Evolutionary conservation across 208 protist genomes (phyloP).

Genomic region (Histomonas meleagridis): DNA sequence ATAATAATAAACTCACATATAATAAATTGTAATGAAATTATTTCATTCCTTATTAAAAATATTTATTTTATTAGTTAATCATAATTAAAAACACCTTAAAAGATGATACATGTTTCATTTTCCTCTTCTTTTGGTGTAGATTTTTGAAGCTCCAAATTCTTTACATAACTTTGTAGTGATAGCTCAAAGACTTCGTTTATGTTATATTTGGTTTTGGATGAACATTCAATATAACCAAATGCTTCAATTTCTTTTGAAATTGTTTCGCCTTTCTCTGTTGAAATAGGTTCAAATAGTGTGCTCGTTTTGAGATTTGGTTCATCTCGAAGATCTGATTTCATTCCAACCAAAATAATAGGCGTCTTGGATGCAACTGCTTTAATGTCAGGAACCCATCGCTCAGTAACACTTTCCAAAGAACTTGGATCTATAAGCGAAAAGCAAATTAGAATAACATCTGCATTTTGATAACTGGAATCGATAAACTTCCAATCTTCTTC

Average conservation of each 20-base stretch:
- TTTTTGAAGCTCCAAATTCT: too few relatives aligned
- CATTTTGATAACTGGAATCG: constrained; percentile 51
- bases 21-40: too few relatives aligned
- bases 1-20: too few relatives aligned
- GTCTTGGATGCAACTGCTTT: constrained; percentile 34
- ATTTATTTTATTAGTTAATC: too few relatives aligned
- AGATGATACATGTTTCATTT: too few relatives aligned
- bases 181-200: constrained; percentile 49
- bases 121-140: too few relatives aligned
- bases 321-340: constrained; percentile 66
- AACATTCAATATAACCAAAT: constrained; percentile 71
- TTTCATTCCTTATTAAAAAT: too few relatives aligned
- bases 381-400: constrained; percentile 54
- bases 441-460: constrained; percentile 63
- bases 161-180: too few relatives aligned
- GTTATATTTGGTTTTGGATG: constrained; percentile 64
- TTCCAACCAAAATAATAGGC: constrained; percentile 69
- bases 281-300: constrained; percentile 48
- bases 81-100: too few relatives aligned
- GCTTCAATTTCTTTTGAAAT: constrained; percentile 62
- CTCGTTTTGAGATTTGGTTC: constrained; percentile 43
- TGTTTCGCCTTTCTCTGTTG: constrained; percentile 49
- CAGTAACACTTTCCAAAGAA: constrained; percentile 60
- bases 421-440: constrained; percentile 54
- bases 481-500: too few relatives aligned